A percentile compares a stretch with the other conserved stretches of the same genome.
Conservation (phyloP, 2,329 filamentous ascomycete species). For the Colletotrichum chlorophyti region DNA sequence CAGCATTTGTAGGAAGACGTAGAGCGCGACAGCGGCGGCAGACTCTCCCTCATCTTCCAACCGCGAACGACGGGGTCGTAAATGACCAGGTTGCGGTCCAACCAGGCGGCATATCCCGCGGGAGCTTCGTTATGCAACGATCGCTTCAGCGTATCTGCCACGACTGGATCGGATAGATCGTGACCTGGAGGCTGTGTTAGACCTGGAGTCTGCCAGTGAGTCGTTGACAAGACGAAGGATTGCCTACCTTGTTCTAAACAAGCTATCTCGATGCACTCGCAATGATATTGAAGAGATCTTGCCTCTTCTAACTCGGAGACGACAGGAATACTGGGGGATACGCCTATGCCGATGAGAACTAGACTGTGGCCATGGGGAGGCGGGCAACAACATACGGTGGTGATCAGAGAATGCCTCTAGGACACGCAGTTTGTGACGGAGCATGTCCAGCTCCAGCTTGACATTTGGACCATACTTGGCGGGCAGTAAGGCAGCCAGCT, state of each 20-base stretch:
- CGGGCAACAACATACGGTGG: conserved; percentile 51
- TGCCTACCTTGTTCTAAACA: conserved; percentile 57
- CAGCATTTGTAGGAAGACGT: conserved; percentile 60
- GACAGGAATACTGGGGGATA: conserved; percentile 47
- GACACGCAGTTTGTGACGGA: conserved; percentile 60
- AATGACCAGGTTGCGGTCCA: conserved; percentile 57
- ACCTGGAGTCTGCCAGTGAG: too few species aligned
- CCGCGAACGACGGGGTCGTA: conserved; percentile 55
- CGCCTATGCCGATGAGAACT: conserved; percentile 37
- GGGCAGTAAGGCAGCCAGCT: conserved; percentile 54
- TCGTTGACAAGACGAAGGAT: too few species aligned
- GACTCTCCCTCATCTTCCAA: conserved; percentile 45
- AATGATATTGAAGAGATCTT: conserved; percentile 62
- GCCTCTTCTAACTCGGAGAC: conserved; percentile 65
- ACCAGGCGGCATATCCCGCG: conserved; percentile 56
- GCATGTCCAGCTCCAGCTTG: conserved; percentile 58
- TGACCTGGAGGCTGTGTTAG: conserved; percentile 42
- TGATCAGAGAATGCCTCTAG: conserved; percentile 55
- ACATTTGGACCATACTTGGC: conserved; percentile 55
- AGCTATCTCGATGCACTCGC: conserved; percentile 62
- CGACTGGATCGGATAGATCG: conserved; percentile 48
- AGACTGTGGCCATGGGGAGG: conserved; percentile 8
- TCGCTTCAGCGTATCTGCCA: conserved; percentile 46
- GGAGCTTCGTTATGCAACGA: conserved; percentile 48
- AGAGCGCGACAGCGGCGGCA: conserved; percentile 41